Percentiles rank a stretch among this genome's conserved stretches.
phyloP scores from a whole-genome alignment of 148 eudicot genomes.

The Fagopyrum esculentum region DNA sequence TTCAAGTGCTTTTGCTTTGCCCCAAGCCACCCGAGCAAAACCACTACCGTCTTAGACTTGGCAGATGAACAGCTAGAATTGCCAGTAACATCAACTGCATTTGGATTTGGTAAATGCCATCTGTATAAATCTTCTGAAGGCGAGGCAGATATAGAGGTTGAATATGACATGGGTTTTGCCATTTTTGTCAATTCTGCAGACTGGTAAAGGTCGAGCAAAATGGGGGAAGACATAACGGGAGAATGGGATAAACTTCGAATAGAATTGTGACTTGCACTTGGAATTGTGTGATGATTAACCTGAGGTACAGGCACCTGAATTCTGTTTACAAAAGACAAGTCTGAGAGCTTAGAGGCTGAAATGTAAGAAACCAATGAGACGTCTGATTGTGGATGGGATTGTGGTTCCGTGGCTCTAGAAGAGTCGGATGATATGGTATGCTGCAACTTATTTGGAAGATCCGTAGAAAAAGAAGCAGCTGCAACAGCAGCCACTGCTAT shows the following conservation, averaged over 20 bases:
- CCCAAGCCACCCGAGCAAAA: conserved; percentile 94
- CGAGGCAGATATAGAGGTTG: conserved; percentile 25
- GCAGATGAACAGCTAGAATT: conserved; percentile 52
- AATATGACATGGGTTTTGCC: conserved; percentile 46
- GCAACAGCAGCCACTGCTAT: conserved; percentile 83
- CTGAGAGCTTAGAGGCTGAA: conserved; percentile 60
- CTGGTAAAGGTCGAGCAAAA: conserved; percentile 44
- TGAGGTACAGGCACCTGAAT: conserved; percentile 59
- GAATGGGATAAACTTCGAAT: conserved; percentile 22
- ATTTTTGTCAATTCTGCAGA: conserved; percentile 60
- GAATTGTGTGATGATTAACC: conserved; percentile 20
- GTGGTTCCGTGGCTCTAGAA: conserved; percentile 28
- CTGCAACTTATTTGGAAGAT: conserved; percentile 51
- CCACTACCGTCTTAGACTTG: conserved; percentile 81
- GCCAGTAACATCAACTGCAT: conserved; percentile 38
- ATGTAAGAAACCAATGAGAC: conserved; percentile 66
- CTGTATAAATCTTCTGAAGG: conserved; percentile 60
- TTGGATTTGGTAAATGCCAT: conserved; percentile 86
- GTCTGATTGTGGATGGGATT: conserved; percentile 20
- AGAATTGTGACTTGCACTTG: conserved; percentile 17
- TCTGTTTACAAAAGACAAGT: conserved; percentile 44
- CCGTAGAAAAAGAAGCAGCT: conserved; percentile 71
- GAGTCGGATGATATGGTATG: conserved; percentile 33
- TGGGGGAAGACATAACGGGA: conserved; percentile 28
- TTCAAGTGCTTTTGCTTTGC: conserved; percentile 95